Evolutionary conservation across 1,284 basidiomycete species (phyloP), one percentile per base, ranked within the genome.

Genomic region (Agroathelia rolfsii): DNA sequence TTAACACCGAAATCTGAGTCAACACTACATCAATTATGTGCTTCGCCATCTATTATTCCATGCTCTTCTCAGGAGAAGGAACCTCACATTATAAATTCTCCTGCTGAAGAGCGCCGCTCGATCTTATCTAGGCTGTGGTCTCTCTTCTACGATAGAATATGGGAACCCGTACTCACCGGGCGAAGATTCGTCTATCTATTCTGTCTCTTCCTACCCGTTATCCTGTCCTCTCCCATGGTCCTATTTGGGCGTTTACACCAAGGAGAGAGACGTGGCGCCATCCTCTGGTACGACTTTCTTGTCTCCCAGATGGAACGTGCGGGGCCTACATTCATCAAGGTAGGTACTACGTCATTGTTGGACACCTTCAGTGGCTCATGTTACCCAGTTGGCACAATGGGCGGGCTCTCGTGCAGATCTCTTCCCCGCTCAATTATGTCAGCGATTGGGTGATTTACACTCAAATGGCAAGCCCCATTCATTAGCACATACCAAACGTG

Each of bases 291-390:
- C 54, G 70, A 70, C 12, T 72, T 92, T 39, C 65, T 99, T 6
- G 90, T 94, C 10, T 62, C 64, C 35, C 83, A 83, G 53, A 97
- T 98, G 93, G 81, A 94, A 56, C 65, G 76, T 7, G 94, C 94
- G 4, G 95, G 95, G 1, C 95, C 95, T 3, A 95, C 92, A 0
- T 98, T 98, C 53, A 90, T 90, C 59, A 99, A 99, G 72, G 88
- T 86, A 44, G 41, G 61, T 52, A 2, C 24, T 24, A 24, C 27
- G 17, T 17, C 26, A 12, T 32, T 6, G 21, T 34, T 36, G 24
- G 39, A 27, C 21, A 23, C 17, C 34, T 33, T 41, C 40, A 28
- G 37, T 39, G 28, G 25, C 27, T 38, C 27, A n/a, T 35, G 11
- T 30, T 22, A 14, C 32, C 7, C 47, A 92, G 86, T 72, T 98